These are phyloP conservation scores for Cercospora sesami DNA, from an alignment of 2,329 filamentous ascomycete species.

Conservation along the genomic window DNA sequence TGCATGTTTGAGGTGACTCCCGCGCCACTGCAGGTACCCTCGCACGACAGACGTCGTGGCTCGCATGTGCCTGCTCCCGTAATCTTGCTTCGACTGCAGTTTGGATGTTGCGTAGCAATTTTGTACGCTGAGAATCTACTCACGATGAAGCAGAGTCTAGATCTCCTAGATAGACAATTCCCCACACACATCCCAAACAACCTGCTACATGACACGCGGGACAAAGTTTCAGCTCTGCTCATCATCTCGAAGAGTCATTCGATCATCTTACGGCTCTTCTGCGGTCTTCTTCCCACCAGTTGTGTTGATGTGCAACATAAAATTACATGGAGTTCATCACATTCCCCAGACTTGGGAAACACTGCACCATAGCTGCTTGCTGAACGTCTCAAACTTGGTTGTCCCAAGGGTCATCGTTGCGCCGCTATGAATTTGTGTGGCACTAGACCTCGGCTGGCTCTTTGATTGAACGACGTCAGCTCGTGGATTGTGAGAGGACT, in stretches of 20 bases:
- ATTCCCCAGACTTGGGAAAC: background rate
- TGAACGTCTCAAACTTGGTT: slow-evolving; percentile 2
- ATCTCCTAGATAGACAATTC: background rate
- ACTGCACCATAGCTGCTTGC: background rate
- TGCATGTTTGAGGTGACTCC: background rate
- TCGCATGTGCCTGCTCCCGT: background rate
- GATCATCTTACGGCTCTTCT: background rate
- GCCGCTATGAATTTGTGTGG: background rate
- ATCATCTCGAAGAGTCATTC: background rate
- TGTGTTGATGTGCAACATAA: background rate
- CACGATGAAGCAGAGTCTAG: background rate
- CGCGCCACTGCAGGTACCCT: background rate
- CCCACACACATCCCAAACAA: background rate
- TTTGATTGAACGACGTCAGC: slow-evolving; percentile 9
- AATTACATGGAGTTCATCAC: background rate
- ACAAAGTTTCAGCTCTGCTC: background rate
- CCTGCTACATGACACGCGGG: background rate
- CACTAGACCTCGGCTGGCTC: background rate
- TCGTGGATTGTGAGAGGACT: background rate
- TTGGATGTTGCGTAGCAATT: too few relatives aligned
- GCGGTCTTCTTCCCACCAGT: background rate
- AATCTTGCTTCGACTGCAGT: background rate
- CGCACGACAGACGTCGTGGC: background rate
- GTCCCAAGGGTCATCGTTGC: background rate
- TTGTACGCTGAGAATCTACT: too few relatives aligned